Percentiles rank a stretch among this genome's conserved stretches.
Conservation (phyloP, 2,329 filamentous ascomycete species). For the Fusarium euwallaceae region DNA sequence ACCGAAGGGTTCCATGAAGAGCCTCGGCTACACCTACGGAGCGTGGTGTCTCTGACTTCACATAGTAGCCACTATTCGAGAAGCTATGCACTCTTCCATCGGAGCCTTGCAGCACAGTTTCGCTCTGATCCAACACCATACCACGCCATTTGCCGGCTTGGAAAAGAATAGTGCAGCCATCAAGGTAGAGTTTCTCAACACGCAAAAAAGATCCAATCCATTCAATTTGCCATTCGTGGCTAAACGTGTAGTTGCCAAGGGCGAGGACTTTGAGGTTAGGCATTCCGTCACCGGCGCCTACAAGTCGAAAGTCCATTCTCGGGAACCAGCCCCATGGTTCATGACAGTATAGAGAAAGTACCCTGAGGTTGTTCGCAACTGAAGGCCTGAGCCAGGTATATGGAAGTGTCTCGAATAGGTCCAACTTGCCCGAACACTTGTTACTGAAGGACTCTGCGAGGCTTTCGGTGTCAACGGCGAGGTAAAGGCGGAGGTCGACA, state of each 20-base stretch:
- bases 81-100: not conserved
- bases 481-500: constrained; percentile 7
- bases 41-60: accelerated
- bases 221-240: constrained; percentile 58
- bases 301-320: constrained; percentile 50
- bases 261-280: constrained; percentile 54
- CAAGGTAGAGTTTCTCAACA: constrained; percentile 54
- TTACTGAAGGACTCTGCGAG: not conserved
- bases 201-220: constrained; percentile 59
- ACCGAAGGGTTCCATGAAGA: not conserved
- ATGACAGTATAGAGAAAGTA: constrained; percentile 54
- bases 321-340: constrained; percentile 57
- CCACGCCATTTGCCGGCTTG: not conserved
- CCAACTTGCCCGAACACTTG: not conserved
- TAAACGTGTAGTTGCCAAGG: constrained; percentile 57
- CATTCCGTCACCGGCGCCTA: constrained; percentile 39
- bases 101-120: not conserved
- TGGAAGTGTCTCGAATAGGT: constrained; percentile 28
- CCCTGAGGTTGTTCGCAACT: constrained; percentile 42
- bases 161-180: constrained; percentile 55
- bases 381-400: constrained; percentile 36
- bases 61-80: constrained; percentile 2
- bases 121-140: not conserved
- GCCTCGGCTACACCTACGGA: not conserved
- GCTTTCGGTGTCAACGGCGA: not conserved